Conservation (phyloP, 257 asterid genomes). For the Craterostigma plantagineum region DNA sequence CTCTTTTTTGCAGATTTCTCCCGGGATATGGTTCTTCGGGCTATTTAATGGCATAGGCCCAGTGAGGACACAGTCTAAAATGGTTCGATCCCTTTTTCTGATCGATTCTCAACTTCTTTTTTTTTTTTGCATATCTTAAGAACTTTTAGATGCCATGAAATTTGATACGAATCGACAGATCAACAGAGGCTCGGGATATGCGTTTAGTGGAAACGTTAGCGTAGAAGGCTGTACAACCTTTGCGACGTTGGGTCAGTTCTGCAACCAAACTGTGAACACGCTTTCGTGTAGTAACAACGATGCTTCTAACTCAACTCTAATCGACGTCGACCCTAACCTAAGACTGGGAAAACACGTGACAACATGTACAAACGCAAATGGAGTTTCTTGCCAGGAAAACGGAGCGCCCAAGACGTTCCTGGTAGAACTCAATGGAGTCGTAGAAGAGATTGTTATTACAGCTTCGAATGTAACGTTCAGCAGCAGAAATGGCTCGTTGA, state of each 20-base stretch:
- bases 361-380: conserved; percentile 38
- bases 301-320: conserved; percentile 16
- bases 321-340: no score
- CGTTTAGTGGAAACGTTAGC: conserved; percentile 57
- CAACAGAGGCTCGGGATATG: conserved; percentile 58
- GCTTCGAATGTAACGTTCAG: conserved; percentile 35
- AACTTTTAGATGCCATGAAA: no score
- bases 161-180: conserved; percentile 65
- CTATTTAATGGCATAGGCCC: conserved; percentile 87
- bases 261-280: conserved; percentile 64
- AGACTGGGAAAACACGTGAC: conserved; percentile 21
- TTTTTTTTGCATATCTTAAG: conserved; percentile 1
- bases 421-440: conserved; percentile 41
- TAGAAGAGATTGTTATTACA: conserved; percentile 37
- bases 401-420: conserved; percentile 23
- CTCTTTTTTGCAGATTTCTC: conserved; percentile 52
- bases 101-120: conserved; percentile 1
- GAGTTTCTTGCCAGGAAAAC: conserved; percentile 36
- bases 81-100: conserved; percentile 30
- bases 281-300: conserved; percentile 49
- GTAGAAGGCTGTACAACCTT: conserved; percentile 74
- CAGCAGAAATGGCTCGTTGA: conserved; percentile 24
- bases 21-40: conserved; percentile 90
- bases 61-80: conserved; percentile 75
- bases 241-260: conserved; percentile 48